A percentile compares a stretch with the other conserved stretches of the same genome.
Evolutionary conservation across 2,329 filamentous ascomycete genomes (phyloP).

Genomic region (Aotearoamyces nothofagi): DNA sequence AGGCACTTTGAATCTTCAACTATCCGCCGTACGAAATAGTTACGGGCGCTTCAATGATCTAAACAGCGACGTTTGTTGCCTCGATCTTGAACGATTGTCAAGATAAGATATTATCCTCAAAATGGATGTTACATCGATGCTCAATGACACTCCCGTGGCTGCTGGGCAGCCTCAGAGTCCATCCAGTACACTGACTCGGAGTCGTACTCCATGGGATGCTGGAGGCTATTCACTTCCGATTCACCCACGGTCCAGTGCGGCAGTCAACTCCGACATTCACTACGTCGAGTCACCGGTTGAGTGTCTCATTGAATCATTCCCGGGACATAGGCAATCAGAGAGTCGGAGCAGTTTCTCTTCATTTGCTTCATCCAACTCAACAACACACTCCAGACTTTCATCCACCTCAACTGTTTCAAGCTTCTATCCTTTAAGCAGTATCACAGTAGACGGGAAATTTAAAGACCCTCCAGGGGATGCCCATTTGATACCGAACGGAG

Average conservation of each 20-base stretch:
- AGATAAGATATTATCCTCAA: constrained; percentile 5
- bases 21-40: no score
- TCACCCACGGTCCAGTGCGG: constrained; percentile 8
- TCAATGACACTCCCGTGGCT: constrained; percentile 16
- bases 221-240: constrained; percentile 21
- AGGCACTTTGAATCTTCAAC: no score
- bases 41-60: no score
- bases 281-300: constrained; percentile 1
- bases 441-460: no score
- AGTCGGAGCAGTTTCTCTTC: constrained; percentile 19
- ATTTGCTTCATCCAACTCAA: constrained; percentile 16
- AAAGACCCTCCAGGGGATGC: no score
- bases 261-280: constrained; percentile 3
- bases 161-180: constrained; percentile 13
- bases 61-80: no score
- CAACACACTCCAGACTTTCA: constrained; percentile 18
- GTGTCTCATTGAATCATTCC: constrained; percentile 6
- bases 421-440: constrained; percentile 4
- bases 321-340: constrained; percentile 18
- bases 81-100: no score
- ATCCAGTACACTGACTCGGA: constrained; percentile 10
- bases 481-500: no score
- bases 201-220: constrained; percentile 21
- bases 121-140: constrained; percentile 20
- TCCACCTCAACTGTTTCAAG: constrained; percentile 18